Evolutionary conservation across 768 basidiomycete species (phyloP).

Genomic region (Rhodosporidiobolus odoratus): DNA sequence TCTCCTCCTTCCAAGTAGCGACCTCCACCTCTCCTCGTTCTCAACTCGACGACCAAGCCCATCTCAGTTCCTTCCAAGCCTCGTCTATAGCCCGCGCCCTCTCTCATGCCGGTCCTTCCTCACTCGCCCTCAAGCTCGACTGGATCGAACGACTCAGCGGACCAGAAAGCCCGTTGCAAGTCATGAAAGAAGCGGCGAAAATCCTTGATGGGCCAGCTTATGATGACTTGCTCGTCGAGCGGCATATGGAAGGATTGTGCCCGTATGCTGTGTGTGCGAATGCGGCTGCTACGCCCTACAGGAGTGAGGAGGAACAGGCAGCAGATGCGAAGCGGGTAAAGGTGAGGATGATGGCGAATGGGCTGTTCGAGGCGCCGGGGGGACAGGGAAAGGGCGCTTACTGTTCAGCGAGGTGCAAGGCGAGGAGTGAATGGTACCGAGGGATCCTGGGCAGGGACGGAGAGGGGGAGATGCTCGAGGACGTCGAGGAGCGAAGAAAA

Average conservation of each 20-base stretch:
- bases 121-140: slow-evolving; percentile 8
- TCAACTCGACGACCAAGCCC: neutral
- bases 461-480: slow-evolving; percentile 15
- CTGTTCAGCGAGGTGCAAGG: slow-evolving; percentile 7
- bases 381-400: slow-evolving; percentile 13
- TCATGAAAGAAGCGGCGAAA: neutral
- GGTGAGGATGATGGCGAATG: slow-evolving; percentile 10
- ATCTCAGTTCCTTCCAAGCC: neutral
- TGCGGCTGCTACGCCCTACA: neutral
- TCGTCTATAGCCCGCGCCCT: neutral
- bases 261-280: slow-evolving; percentile 24
- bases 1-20: slow-evolving; percentile 11
- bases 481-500: slow-evolving; percentile 19
- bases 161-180: neutral
- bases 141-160: slow-evolving; percentile 15
- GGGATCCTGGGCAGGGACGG: neutral
- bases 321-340: neutral
- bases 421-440: slow-evolving; percentile 16
- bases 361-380: slow-evolving; percentile 4
- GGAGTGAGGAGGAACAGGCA: neutral
- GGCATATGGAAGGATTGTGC: slow-evolving; percentile 15
- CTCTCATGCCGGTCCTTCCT: neutral
- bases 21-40: slow-evolving; percentile 6
- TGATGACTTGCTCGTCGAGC: slow-evolving; percentile 19
- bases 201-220: slow-evolving; percentile 5